Evolutionary conservation across 1,139 yeast species (phyloP), one percentile per base, ranked within the genome.

Genomic region (Hemisphaericaspora lyxosophila): DNA sequence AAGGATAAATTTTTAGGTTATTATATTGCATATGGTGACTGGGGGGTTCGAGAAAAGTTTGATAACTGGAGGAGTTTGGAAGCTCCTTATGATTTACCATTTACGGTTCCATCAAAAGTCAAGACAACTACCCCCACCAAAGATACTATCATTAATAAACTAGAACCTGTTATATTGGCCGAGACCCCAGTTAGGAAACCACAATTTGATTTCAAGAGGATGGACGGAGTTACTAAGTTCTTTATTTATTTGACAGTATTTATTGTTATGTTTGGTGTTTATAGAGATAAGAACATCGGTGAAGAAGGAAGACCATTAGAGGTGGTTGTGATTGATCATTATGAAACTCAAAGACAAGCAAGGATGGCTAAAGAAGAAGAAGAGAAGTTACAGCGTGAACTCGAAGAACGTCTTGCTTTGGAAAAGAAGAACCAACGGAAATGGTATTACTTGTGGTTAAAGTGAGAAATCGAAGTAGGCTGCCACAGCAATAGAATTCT

Each of bases 1-100:
- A 64, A 71, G 33, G 75, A 72, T 34, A 80, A 80, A 49, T 55
- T 67, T 41, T 64, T 79, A 48, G 72, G 78, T 1, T 78, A 78
- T 51, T 80, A 68, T 59, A 71, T 80, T 31, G 71, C 80, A 0
- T 81, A 79, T 54, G 86, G 85, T 2, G 66, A 80, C 43, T 78
- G 83, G 75, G 87, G 85, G 0, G 77, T 73, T 1, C 66, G 87
- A 43, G 83, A 78, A 39, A 73, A 76, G 12, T 77, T 80, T 44
- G 60, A 61, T 31, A 67, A 68, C 40, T 63, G 82, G 65, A 59
- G 60, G 31, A 58, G 64, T 1, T 19, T 14, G 7, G 64, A 59
- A 16, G 61, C 67, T 1, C 81, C 82, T 2, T 65, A 58, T 33
- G 87, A 81, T 54, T 60, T 80, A 35, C 85, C 85, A 2, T 81